These are phyloP conservation scores for Camelina laxa DNA, from an alignment of 345 rosid species.

Conservation along the genomic window DNA sequence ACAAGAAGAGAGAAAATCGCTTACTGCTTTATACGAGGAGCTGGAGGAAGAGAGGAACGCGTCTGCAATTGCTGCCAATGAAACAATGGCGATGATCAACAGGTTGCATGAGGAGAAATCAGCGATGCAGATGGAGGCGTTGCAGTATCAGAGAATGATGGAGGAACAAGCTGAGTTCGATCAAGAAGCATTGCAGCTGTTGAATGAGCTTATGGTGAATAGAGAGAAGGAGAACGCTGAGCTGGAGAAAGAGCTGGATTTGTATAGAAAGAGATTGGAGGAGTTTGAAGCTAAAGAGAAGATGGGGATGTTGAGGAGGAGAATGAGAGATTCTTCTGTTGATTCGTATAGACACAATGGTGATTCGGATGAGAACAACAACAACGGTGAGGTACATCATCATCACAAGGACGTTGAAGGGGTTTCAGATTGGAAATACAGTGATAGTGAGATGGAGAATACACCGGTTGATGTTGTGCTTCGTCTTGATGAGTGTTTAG, in stretches of 20 bases:
- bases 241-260: slow-evolving; percentile 76
- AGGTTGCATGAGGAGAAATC: slow-evolving; percentile 98
- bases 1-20: slow-evolving; percentile 67
- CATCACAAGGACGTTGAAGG: slow-evolving; percentile 46
- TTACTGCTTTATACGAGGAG: slow-evolving; percentile 71
- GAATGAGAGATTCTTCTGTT: slow-evolving; percentile 61
- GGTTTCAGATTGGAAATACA: slow-evolving; percentile 27
- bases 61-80: slow-evolving; percentile 86
- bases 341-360: slow-evolving; percentile 59
- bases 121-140: slow-evolving; percentile 99
- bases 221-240: slow-evolving; percentile 83
- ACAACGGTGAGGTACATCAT: slow-evolving; percentile 48
- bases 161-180: slow-evolving; percentile 96
- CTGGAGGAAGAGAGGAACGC: slow-evolving; percentile 97
- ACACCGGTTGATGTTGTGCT: slow-evolving; percentile 79
- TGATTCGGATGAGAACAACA: slow-evolving; percentile 57
- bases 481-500: slow-evolving; percentile 77
- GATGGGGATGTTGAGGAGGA: slow-evolving; percentile 54
- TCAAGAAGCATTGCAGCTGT: slow-evolving; percentile 91
- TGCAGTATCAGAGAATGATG: slow-evolving; percentile 99
- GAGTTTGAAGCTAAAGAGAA: slow-evolving; percentile 78
- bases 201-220: slow-evolving; percentile 83
- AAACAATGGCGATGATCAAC: slow-evolving; percentile 99
- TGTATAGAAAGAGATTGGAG: slow-evolving; percentile 61
- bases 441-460: slow-evolving; percentile 47